These are phyloP conservation scores for Pichia deserticola DNA, from an alignment of 805 yeast genomes.

Conservation along the genomic window DNA sequence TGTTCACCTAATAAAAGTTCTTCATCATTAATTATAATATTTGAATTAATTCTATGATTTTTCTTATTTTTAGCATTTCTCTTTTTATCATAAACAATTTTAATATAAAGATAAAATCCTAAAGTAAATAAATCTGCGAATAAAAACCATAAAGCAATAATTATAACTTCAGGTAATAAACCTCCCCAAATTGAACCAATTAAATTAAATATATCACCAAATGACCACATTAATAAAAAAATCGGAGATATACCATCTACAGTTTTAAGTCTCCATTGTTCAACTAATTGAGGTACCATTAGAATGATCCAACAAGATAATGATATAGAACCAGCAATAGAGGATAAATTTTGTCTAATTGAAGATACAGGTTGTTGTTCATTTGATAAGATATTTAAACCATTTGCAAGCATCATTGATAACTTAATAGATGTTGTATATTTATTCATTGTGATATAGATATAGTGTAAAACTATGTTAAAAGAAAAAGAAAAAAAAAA, in stretches of 20 bases:
- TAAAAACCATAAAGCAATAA: slow-evolving; percentile 72
- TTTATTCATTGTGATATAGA: too few species aligned
- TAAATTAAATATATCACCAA: slow-evolving; percentile 65
- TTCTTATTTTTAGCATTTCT: slow-evolving; percentile 4
- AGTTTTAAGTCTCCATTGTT: slow-evolving; percentile 68
- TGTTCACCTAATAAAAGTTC: slow-evolving; percentile 28
- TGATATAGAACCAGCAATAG: slow-evolving; percentile 62
- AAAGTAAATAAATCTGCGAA: slow-evolving; percentile 58
- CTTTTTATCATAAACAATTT: slow-evolving; percentile 35
- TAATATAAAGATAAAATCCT: slow-evolving; percentile 58
- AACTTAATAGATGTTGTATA: too few species aligned
- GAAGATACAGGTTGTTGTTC: slow-evolving; percentile 15
- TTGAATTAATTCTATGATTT: slow-evolving; percentile 6
- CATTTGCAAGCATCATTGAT: too few species aligned
- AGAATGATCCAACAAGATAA: slow-evolving; percentile 77
- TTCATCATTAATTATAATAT: slow-evolving; percentile 20
- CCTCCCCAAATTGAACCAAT: slow-evolving; percentile 65
- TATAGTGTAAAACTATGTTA: too few species aligned
- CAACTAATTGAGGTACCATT: slow-evolving; percentile 68
- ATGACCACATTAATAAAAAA: slow-evolving; percentile 60
- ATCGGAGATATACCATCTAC: slow-evolving; percentile 72
- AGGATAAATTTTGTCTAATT: slow-evolving; percentile 43
- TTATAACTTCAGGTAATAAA: slow-evolving; percentile 58
- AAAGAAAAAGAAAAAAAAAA: too few species aligned
- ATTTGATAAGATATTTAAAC: too few species aligned